Base-by-base conservation (phyloP, 192 early-diverging fungal genomes). In the Coemansia sp. region DNA sequence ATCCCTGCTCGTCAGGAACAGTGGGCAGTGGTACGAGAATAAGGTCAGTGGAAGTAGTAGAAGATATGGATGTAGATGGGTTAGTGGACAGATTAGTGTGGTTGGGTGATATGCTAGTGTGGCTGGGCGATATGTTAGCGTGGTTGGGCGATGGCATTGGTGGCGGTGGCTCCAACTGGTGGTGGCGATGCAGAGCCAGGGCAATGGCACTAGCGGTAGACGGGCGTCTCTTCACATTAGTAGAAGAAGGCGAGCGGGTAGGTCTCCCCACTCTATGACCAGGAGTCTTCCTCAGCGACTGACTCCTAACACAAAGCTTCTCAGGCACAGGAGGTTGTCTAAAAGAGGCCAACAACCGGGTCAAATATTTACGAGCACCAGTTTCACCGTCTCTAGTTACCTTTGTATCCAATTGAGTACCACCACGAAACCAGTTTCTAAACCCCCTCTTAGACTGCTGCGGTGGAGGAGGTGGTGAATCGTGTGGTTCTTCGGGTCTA, bases 361-460 rank as follows among this genome's bases (percentile, higher is more conserved):
- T 13, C 29, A 70, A 10, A 15, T 46, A 69, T 12, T 27, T 42
- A 16, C 41, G 36, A 27, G 67, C 59, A n/a, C 22, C 27, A 27
- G 27, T 27, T 1, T 62, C 16, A 59, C 57, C 11, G 12, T 0
- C 54, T 57, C 54, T 72, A 64, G 61, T 72, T 72, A 72, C 70
- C 70, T 72, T 73, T 27, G 38, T 6, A 33, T n/a, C 22, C 51
- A 18, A 10, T 2, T 27, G 27, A 12, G 27, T 40, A 9, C 7
- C 36, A 12, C 66, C 67, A 9, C 74, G 77, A 52, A 82, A 82
- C 79, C 79, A 82, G 69, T 60, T 71, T 10, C 79, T 71, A 41
- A 82, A 60, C 15, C 57, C 54, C 12, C 76, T 18, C 64, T 74
- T 31, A 70, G 60, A 0, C 79, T 68, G 27, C 71, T 66, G 44